Base-by-base conservation (phyloP, 176 grass and related monocot genomes). In the Ananas comosus region DNA sequence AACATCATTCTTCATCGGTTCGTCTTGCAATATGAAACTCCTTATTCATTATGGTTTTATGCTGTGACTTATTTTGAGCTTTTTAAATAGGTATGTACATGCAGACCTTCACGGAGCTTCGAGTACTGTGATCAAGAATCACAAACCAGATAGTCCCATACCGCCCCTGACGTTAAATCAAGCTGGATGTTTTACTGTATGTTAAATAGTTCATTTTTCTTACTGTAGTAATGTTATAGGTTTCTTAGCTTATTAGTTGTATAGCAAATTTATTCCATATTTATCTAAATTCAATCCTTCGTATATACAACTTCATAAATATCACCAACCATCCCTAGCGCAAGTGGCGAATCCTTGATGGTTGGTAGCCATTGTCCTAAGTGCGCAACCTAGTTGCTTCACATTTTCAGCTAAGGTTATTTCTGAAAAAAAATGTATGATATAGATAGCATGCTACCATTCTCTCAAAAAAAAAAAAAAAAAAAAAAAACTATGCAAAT, bases 121-220 rank as follows among this genome's bases (percentile, higher is more conserved):
- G 53, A 97, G 94, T 80, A 97, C 94, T 59, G 83, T 97, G 53
- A 92, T 97, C 79, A 97, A 86, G 77, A 97, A 97, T 70, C 86
- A 97, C 65, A 88, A 85, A 79, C 81, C 86, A 53, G 89, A 92
- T 65, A 73, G 79, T 79, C 84, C 89, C 73, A 83, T 92, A 73
- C 86, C 94, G 57, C 94, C 94, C 21, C 81, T 97, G 67, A 92
- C 94, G 61, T 48, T 97, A 67, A 92, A 97, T 83, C 94, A 97
- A 90, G 89, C 94, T 53, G 94, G 94, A 21, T 83, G 77, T 80
- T 97, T 90, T 79, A 92, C 93, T 66, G 93, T 97, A 76, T 87
- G 89, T 85, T 73, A 33, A 78, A 57, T 61, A 49, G 19, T 28
- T 48, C 23, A 13, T 13, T 53, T 66, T 42, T 17, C 48, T 66